phyloP scores from a whole-genome alignment of 2,329 filamentous ascomycete genomes.

The Aplosporella prunicola region DNA sequence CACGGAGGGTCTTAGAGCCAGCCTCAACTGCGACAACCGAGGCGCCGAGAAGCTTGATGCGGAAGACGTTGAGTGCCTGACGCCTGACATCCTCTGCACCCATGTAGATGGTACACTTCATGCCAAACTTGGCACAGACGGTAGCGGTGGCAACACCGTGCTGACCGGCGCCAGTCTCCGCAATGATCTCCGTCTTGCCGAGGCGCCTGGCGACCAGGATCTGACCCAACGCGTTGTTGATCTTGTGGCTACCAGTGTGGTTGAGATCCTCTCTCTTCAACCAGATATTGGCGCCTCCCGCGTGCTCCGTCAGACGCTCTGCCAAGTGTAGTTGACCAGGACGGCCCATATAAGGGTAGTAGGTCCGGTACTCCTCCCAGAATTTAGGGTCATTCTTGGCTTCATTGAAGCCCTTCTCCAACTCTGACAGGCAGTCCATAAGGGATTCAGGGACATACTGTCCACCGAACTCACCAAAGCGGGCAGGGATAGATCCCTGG shows the following conservation, averaged over 20 bases:
- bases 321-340: slow-evolving; percentile 87
- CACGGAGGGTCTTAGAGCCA: slow-evolving; percentile 57
- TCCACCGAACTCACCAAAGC: slow-evolving; percentile 92
- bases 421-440: slow-evolving; percentile 89
- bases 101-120: slow-evolving; percentile 98
- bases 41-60: slow-evolving; percentile 91
- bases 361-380: slow-evolving; percentile 93
- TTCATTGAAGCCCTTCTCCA: slow-evolving; percentile 83
- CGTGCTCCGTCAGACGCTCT: slow-evolving; percentile 76
- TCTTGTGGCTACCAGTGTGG: slow-evolving; percentile 97
- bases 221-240: slow-evolving; percentile 96
- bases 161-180: slow-evolving; percentile 93
- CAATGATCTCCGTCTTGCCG: slow-evolving; percentile 95
- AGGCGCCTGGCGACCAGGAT: slow-evolving; percentile 75
- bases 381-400: slow-evolving; percentile 82
- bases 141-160: slow-evolving; percentile 97
- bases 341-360: slow-evolving; percentile 95
- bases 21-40: slow-evolving; percentile 89
- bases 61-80: slow-evolving; percentile 95
- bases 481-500: slow-evolving; percentile 57
- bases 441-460: slow-evolving; percentile 96
- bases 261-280: slow-evolving; percentile 96
- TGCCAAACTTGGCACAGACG: slow-evolving; percentile 94
- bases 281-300: slow-evolving; percentile 92
- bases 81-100: slow-evolving; percentile 93